Evolutionary conservation across 306 rosid genomes (phyloP).

Genomic region (Canavalia gladiata): DNA sequence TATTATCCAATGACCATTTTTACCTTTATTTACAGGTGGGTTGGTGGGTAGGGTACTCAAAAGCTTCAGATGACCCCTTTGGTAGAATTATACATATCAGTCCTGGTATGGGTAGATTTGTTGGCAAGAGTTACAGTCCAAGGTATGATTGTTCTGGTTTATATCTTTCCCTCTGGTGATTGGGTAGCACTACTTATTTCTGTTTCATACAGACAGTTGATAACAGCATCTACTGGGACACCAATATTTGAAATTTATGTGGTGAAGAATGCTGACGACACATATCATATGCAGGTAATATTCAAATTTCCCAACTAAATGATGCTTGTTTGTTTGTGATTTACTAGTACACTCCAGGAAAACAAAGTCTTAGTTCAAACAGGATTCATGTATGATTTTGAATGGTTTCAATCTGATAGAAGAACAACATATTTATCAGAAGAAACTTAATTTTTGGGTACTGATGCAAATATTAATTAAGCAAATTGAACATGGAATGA

Average conservation of each 20-base stretch:
- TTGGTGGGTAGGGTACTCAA: slow-evolving; percentile 99
- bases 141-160: slow-evolving; percentile 64
- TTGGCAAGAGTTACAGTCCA: slow-evolving; percentile 88
- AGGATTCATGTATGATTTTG: slow-evolving; percentile 34
- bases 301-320: slow-evolving; percentile 40
- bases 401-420: slow-evolving; percentile 33
- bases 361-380: slow-evolving; percentile 35
- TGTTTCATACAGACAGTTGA: slow-evolving; percentile 81
- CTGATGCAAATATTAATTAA: neutral
- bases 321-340: slow-evolving; percentile 31
- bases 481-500: slow-evolving; percentile 25
- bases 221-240: slow-evolving; percentile 82
- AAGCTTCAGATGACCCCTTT: slow-evolving; percentile 87
- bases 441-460: slow-evolving; percentile 10
- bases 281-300: slow-evolving; percentile 87
- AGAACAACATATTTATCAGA: slow-evolving; percentile 7
- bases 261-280: slow-evolving; percentile 74
- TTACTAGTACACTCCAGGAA: neutral
- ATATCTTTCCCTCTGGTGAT: slow-evolving; percentile 29
- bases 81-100: slow-evolving; percentile 86
- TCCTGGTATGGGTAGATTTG: slow-evolving; percentile 89
- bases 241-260: slow-evolving; percentile 94
- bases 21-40: slow-evolving; percentile 75
- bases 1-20: slow-evolving; percentile 43
- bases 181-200: slow-evolving; percentile 43